Conservation (phyloP, 139 green algal species). For the Chlorella vulgaris region DNA sequence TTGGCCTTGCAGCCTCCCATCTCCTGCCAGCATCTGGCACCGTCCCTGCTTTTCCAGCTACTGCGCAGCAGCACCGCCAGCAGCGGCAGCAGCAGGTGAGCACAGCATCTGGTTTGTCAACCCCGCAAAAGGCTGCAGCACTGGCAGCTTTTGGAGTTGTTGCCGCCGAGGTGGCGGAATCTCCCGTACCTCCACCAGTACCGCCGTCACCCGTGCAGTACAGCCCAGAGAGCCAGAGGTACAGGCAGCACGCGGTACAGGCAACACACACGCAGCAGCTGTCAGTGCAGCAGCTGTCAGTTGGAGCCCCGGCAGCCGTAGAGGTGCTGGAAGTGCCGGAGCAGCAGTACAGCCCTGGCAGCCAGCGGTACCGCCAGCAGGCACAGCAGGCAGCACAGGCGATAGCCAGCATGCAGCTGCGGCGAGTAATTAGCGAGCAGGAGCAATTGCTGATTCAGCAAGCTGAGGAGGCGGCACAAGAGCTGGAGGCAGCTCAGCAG, state of each 20-base stretch:
- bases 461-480: background rate
- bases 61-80: too few species aligned
- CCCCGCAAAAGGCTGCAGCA: background rate
- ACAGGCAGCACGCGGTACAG: background rate
- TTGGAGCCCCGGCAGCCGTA: background rate
- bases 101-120: too few species aligned
- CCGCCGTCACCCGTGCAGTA: background rate
- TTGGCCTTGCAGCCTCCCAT: background rate
- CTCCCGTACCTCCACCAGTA: background rate
- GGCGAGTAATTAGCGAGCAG: background rate
- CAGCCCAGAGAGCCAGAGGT: conserved; percentile 12
- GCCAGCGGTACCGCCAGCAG: conserved; percentile 19
- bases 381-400: background rate
- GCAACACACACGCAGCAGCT: too few species aligned
- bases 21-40: background rate
- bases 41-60: too few species aligned
- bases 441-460: background rate
- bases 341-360: conserved; percentile 17
- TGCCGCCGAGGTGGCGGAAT: background rate
- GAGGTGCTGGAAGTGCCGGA: background rate
- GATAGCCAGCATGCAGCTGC: background rate
- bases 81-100: too few species aligned
- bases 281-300: too few species aligned
- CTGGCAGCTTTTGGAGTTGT: background rate
- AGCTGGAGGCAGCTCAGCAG: background rate